These are phyloP conservation scores for Talaromyces nanjingensis DNA, from an alignment of 495 filamentous ascomycete genomes.

Conservation along the genomic window DNA sequence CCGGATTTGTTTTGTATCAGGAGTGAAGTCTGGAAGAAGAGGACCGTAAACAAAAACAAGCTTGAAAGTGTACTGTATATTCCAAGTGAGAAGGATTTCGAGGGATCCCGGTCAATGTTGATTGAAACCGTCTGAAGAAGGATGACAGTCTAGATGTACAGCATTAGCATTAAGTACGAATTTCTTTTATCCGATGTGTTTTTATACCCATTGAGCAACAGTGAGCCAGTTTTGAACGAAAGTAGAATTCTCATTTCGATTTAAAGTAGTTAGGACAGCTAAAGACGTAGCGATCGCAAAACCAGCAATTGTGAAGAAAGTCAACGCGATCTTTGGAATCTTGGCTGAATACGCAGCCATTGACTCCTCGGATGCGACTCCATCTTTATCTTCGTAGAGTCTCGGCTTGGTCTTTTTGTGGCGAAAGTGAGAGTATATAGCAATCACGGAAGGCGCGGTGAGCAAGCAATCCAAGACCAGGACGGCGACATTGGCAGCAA, in stretches of 20 bases:
- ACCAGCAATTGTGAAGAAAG: not conserved
- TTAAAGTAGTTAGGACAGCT: not conserved
- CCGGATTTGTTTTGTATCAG: not conserved
- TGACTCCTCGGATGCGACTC: constrained; percentile 3
- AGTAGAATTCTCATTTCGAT: not conserved
- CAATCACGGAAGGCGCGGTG: not conserved
- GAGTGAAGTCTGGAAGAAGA: not conserved
- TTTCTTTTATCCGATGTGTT: not conserved
- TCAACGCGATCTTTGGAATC: not conserved
- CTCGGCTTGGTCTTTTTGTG: not conserved
- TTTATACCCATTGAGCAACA: constrained; percentile 6
- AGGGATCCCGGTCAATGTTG: not conserved
- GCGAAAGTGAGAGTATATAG: not conserved
- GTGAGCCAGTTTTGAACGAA: not conserved
- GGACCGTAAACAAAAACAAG: not conserved
- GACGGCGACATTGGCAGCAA: not conserved
- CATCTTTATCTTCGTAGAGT: constrained; percentile 8
- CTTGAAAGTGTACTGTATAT: not conserved
- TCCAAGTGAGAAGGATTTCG: not conserved
- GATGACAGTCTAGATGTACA: not conserved
- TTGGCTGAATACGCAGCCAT: constrained; percentile 8
- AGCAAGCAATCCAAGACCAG: not conserved
- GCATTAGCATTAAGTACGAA: not conserved
- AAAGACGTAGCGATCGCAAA: not conserved
- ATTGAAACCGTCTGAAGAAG: not conserved